Base-by-base conservation (phyloP, 78 protist species). In the Dictyostelium purpureum region DNA sequence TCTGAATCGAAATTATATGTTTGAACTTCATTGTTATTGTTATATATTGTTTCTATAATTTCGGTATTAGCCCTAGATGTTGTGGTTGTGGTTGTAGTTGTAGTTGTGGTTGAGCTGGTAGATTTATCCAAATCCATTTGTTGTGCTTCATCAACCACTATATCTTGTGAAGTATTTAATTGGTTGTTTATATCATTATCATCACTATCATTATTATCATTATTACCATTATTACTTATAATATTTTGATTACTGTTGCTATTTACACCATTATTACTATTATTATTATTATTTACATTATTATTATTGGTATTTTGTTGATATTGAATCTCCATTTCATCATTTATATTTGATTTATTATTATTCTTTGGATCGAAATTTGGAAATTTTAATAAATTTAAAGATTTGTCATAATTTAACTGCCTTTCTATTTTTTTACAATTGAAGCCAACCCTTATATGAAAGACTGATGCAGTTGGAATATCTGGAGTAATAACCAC, bases 401-500 rank as follows among this genome's bases (percentile, higher is more conserved):
- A 14, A 11, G 51, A 12, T 26, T 73, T 70, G 45, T 85, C 91
- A 1, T 21, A 11, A 18, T 38, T 51, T 3, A 85, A 26, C 2
- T 70, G 73, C n/a, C 59, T 76, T 45, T 85, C 91, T 38, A 85
- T 73, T 51, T 85, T 85, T 28, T 49, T 70, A 45, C 79, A 70
- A 45, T 85, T 70, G 61, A 85, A 59, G 6, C 91, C 91, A 33
- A 85, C 61, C 10, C 81, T 24, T 4, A 85, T 56, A 45, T 85
- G 77, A 42, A 71, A 85, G 11, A 77, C 78, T 9, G 80, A 52
- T 11, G 75, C 37, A 35, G 18, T 24, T 57, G 47, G 26, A 10
- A 73, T 42, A 59, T 85, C 91, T 45, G 91, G 91, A 18, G 65
- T 47, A 42, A 73, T 61, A 2, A 85, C 81, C 11, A 43, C 38